These are phyloP conservation scores for Ceratopteris richardii DNA, from an alignment of 75 land plant genomes.

Conservation along the genomic window DNA sequence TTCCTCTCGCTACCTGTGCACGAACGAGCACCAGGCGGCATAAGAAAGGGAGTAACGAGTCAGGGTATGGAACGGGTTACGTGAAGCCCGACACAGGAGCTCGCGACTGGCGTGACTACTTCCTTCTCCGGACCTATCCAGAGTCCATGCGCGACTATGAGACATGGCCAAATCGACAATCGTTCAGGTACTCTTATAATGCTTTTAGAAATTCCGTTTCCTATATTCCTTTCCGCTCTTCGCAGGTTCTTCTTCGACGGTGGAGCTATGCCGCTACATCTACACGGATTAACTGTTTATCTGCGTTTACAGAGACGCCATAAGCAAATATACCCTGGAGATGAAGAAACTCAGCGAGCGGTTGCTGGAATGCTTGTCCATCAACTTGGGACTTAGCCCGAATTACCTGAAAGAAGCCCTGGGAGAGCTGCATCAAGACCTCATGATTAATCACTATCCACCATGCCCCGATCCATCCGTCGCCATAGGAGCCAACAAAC, in stretches of 20 bases:
- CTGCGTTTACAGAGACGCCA: not conserved
- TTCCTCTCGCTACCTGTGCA: not conserved
- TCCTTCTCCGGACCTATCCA: no score
- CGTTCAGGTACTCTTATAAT: not conserved
- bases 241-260: no score
- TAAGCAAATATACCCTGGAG: not conserved
- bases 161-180: not conserved
- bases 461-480: slow-evolving; percentile 27
- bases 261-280: no score
- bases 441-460: no score
- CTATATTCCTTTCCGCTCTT: no score
- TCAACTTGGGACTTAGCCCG: not conserved
- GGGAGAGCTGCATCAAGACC: not conserved
- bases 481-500: slow-evolving; percentile 15
- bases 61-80: not conserved
- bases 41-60: not conserved
- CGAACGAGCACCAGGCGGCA: not conserved
- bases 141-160: no score
- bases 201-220: no score
- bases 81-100: no score
- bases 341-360: not conserved
- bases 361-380: not conserved
- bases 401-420: not conserved
- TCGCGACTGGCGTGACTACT: no score
- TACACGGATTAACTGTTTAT: not conserved